phyloP scores from a whole-genome alignment of 169 alveolate genomes.

The Ichthyophthirius multifiliis region DNA sequence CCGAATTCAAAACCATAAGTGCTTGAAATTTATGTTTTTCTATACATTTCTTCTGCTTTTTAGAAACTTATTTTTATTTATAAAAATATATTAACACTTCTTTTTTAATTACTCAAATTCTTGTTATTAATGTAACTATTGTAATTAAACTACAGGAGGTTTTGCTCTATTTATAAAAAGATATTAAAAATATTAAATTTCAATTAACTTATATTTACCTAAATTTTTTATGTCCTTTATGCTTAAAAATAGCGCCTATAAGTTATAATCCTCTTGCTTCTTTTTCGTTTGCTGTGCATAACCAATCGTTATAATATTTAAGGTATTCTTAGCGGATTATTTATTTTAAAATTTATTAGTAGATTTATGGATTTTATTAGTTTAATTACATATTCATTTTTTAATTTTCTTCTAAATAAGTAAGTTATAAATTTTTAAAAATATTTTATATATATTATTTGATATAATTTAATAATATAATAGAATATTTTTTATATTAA shows the following conservation, averaged over 20 bases:
- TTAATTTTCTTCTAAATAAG: too few relatives aligned
- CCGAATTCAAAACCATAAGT: constrained; percentile 28
- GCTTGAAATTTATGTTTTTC: constrained; percentile 30
- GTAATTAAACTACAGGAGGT: constrained; percentile 34
- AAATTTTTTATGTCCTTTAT: constrained; percentile 36
- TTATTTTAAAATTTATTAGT: neutral
- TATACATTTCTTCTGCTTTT: constrained; percentile 46
- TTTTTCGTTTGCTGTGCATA: constrained; percentile 27
- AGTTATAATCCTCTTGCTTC: constrained; percentile 41
- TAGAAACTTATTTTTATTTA: neutral
- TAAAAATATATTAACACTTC: neutral
- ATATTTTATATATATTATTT: too few relatives aligned
- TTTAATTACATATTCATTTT: too few relatives aligned
- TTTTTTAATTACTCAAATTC: constrained; percentile 49
- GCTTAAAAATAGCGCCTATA: constrained; percentile 35
- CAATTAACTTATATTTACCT: neutral
- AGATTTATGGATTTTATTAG: too few relatives aligned
- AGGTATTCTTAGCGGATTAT: constrained; percentile 25
- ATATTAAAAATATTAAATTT: neutral
- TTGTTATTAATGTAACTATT: constrained; percentile 21
- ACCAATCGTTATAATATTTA: constrained; percentile 37
- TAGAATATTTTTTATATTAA: too few relatives aligned
- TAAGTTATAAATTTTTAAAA: too few relatives aligned
- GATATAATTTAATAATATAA: too few relatives aligned
- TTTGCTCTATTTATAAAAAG: constrained; percentile 28